Evolutionary conservation across 305 asterid genomes (phyloP).

Genomic region (Lippia alba): DNA sequence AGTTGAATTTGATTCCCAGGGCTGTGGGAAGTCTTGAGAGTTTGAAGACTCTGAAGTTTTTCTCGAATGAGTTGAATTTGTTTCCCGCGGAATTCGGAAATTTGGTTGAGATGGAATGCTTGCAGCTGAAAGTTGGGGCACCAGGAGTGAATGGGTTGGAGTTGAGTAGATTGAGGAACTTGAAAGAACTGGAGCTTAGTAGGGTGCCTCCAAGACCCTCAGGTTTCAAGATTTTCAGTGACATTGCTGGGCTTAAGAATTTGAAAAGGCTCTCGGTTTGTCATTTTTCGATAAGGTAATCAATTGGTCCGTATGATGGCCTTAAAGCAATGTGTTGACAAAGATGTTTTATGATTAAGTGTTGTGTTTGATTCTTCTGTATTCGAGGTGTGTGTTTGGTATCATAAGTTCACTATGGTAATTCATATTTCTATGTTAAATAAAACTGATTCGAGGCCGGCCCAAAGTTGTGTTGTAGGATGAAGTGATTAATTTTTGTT

Average conservation of each 20-base stretch:
- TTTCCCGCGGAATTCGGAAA: constrained; percentile 68
- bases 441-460: too few relatives aligned
- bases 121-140: constrained; percentile 75
- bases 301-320: background rate
- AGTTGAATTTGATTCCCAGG: constrained; percentile 72
- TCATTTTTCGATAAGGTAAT: constrained; percentile 87
- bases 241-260: constrained; percentile 69
- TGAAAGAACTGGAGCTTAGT: constrained; percentile 90
- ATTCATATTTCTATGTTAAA: too few relatives aligned
- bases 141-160: constrained; percentile 80
- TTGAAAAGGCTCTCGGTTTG: constrained; percentile 87
- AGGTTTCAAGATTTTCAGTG: constrained; percentile 67
- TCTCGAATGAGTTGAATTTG: constrained; percentile 82
- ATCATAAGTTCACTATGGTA: too few relatives aligned
- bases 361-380: background rate
- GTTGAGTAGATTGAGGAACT: constrained; percentile 63
- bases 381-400: too few relatives aligned
- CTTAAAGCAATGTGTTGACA: background rate
- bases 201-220: constrained; percentile 83
- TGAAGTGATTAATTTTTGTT: too few relatives aligned
- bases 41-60: constrained; percentile 77
- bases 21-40: constrained; percentile 62
- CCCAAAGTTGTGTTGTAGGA: too few relatives aligned
- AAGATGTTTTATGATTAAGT: background rate
- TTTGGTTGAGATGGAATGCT: constrained; percentile 68